Evolutionary conservation across 1,139 yeast genomes (phyloP).

Genomic region (Sugiyamaella neomexicana): DNA sequence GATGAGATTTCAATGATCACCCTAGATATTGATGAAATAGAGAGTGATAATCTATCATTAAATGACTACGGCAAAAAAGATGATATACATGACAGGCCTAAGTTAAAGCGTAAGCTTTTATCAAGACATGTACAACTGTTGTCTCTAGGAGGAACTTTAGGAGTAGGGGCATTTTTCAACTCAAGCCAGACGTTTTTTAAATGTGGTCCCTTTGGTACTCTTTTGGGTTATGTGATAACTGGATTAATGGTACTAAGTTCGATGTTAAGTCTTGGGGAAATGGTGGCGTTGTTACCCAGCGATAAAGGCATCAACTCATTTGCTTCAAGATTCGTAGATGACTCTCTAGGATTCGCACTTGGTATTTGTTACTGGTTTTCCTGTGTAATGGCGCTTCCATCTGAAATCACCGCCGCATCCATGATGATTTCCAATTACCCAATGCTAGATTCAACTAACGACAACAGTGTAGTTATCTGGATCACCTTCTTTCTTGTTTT

Average conservation of each 20-base stretch:
- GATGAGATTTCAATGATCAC: constrained; percentile 30
- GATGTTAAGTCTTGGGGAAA: constrained; percentile 77
- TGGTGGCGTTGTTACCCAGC: constrained; percentile 80
- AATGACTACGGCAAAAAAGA: constrained; percentile 16
- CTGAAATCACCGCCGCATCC: constrained; percentile 78
- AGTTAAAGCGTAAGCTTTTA: constrained; percentile 53
- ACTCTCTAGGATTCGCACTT: constrained; percentile 79
- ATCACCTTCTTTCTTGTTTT: constrained; percentile 57
- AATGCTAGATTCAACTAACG: constrained; percentile 49
- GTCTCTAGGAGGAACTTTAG: constrained; percentile 79
- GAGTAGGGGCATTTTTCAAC: constrained; percentile 75
- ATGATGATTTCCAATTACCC: constrained; percentile 70
- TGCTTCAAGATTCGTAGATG: constrained; percentile 78
- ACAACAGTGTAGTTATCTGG: constrained; percentile 62
- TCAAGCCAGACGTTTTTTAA: constrained; percentile 77
- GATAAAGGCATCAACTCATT: constrained; percentile 65
- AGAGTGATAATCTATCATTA: constrained; percentile 27
- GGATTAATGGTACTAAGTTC: constrained; percentile 70
- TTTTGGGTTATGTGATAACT: constrained; percentile 66
- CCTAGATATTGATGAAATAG: constrained; percentile 31
- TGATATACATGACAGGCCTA: constrained; percentile 19
- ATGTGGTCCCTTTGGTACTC: constrained; percentile 81
- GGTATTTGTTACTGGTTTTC: constrained; percentile 79
- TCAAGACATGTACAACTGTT: constrained; percentile 78
- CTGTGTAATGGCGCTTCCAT: constrained; percentile 71